Conservation (phyloP, 2,329 filamentous ascomycete species). For the Beauveria caledonica region DNA sequence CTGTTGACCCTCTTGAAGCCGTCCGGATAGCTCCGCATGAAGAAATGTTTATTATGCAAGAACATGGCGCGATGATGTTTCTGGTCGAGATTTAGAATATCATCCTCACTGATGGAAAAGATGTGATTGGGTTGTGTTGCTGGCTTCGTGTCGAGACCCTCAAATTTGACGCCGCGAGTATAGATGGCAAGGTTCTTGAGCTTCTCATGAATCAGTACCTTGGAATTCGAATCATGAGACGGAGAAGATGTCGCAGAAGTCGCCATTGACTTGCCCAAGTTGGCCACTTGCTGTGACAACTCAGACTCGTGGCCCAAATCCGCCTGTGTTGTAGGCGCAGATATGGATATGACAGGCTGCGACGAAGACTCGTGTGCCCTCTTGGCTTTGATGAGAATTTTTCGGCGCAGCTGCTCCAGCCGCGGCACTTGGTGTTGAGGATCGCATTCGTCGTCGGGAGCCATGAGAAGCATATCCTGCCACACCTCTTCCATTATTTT, state of each 20-base stretch:
- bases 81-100: slow-evolving; percentile 50
- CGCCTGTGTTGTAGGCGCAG: slow-evolving; percentile 17
- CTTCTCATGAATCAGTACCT: slow-evolving; percentile 56
- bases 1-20: slow-evolving; percentile 65
- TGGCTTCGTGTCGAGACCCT: slow-evolving; percentile 57
- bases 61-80: slow-evolving; percentile 70
- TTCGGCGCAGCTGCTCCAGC: slow-evolving; percentile 63
- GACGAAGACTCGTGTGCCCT: slow-evolving; percentile 33
- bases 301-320: slow-evolving; percentile 14
- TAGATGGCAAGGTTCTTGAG: slow-evolving; percentile 75
- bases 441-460: slow-evolving; percentile 40
- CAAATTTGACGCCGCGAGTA: slow-evolving; percentile 77
- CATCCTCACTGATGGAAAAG: slow-evolving; percentile 81
- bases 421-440: slow-evolving; percentile 53
- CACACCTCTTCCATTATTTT: slow-evolving; percentile 89
- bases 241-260: neutral
- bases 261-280: neutral
- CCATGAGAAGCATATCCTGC: slow-evolving; percentile 63
- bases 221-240: slow-evolving; percentile 26
- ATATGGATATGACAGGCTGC: slow-evolving; percentile 10
- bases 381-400: slow-evolving; percentile 81
- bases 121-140: slow-evolving; percentile 58
- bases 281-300: neutral
- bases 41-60: slow-evolving; percentile 74
- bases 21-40: slow-evolving; percentile 89